Evolutionary conservation across 495 filamentous ascomycete genomes (phyloP).

Genomic region (Lasiosphaeria ovina): DNA sequence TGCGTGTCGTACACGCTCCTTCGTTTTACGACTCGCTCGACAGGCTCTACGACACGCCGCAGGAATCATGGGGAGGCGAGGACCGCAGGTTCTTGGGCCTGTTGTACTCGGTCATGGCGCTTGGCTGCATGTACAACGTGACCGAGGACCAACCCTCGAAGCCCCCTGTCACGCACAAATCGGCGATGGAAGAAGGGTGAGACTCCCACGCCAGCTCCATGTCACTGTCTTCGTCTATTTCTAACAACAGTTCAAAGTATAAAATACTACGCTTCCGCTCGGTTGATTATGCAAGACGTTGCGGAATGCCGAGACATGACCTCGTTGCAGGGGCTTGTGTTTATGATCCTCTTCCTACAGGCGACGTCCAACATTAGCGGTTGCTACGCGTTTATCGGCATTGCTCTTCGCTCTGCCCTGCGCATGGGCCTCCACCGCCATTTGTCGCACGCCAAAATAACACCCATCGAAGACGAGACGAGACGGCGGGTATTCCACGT

Average conservation of each 20-base stretch:
- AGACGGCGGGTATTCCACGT: conserved; percentile 88
- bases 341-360: conserved; percentile 92
- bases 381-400: conserved; percentile 90
- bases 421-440: conserved; percentile 87
- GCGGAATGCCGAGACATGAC: conserved; percentile 86
- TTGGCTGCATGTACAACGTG: conserved; percentile 79
- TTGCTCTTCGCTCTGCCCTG: conserved; percentile 80
- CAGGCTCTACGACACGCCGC: conserved; percentile 70
- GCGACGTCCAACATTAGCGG: conserved; percentile 87
- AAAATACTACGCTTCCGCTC: conserved; percentile 79
- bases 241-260: conserved; percentile 50
- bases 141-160: conserved; percentile 39
- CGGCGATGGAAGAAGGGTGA: conserved; percentile 78
- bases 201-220: not conserved
- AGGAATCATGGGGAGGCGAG: conserved; percentile 65
- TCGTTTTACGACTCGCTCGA: conserved; percentile 77
- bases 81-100: conserved; percentile 82
- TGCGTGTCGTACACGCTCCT: conserved; percentile 86
- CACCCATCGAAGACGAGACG: conserved; percentile 79
- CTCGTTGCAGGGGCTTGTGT: conserved; percentile 82
- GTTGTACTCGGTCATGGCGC: conserved; percentile 76
- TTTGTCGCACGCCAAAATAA: conserved; percentile 65
- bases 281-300: conserved; percentile 74
- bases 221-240: not conserved
- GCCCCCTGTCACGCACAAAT: conserved; percentile 53